Base-by-base conservation (phyloP, 352 stramenopile genomes). In the Globisporangium carolinianum region DNA sequence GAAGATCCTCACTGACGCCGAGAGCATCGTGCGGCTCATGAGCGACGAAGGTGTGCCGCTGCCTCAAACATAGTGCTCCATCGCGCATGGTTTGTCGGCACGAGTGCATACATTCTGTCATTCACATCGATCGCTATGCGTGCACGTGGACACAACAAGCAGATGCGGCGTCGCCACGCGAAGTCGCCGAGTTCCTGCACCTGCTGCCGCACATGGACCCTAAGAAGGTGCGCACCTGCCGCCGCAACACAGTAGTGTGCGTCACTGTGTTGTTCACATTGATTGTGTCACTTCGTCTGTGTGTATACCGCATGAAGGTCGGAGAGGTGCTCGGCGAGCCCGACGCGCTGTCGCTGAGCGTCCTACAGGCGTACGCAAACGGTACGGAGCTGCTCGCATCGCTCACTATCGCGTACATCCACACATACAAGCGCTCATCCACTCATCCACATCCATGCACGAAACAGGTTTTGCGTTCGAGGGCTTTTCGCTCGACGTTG, bases 301-400 rank as follows among this genome's bases (percentile, higher is more conserved):
- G 7, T 43, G 39, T 43, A 43, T 12, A 43, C 11, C 39, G 39
- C 39, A 43, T 43, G 7, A 43, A 89, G 78, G 65, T 90, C 11
- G 82, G 82, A 1, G 72, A 73, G 12, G 67, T 90, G 35, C 71
- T 92, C 6, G 82, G 82, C 6, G 76, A 92, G 60, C 78, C 78
- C 1, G 75, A 90, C 42, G 71, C 70, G 32, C 68, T 78, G 8
- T 79, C 78, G 37, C 65, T 87, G 32, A 71, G 60, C 49, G 73
- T 90, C n/a, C 61, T 92, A 5, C 69, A 85, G 56, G 82, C 83
- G 57, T 92, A 92, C 39, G 74, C 82, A 11, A 85, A 77, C 17
- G 67, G 74, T 84, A 54, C 17, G 49, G 6, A 24, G 15, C n/a
- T 43, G 7, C 7, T 15, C 43, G 12, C 9, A 42, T 41, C 17